Conservation (phyloP, 495 filamentous ascomycete species). For the Aspergillus mulundensis region DNA sequence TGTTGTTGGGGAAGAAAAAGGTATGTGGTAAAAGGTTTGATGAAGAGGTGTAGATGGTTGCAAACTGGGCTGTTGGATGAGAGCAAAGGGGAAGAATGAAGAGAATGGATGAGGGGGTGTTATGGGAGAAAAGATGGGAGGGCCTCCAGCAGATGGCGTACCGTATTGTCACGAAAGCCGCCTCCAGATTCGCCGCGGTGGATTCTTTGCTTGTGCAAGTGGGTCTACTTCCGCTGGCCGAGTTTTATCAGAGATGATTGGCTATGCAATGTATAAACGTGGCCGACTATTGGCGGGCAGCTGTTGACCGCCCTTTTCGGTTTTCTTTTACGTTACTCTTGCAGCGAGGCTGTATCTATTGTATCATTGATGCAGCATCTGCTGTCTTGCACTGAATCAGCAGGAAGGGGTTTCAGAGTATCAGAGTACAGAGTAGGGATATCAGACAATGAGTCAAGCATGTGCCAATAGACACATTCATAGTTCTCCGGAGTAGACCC, state of each 20-base stretch:
- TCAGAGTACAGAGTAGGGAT: no score
- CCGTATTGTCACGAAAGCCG: slow-evolving; percentile 11
- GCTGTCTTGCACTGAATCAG: no score
- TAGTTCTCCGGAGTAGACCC: no score
- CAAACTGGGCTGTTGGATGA: slow-evolving; percentile 29
- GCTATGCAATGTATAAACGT: slow-evolving; percentile 15
- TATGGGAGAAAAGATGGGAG: slow-evolving; percentile 31
- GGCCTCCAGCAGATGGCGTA: slow-evolving; percentile 12
- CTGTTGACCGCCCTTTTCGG: slow-evolving; percentile 40
- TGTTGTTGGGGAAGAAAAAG: slow-evolving; percentile 31
- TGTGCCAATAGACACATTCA: background rate
- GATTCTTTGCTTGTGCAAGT: slow-evolving; percentile 15
- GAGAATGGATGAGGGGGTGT: slow-evolving; percentile 23
- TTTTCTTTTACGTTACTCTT: slow-evolving; percentile 4
- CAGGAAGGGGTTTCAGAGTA: no score
- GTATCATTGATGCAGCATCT: background rate
- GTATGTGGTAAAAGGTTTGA: slow-evolving; percentile 19
- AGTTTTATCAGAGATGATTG: slow-evolving; percentile 21
- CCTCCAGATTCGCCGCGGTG: slow-evolving; percentile 12
- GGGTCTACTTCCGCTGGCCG: slow-evolving; percentile 8
- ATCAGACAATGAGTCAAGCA: background rate
- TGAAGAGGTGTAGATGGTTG: slow-evolving; percentile 29
- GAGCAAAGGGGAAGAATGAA: slow-evolving; percentile 12
- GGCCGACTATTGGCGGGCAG: slow-evolving; percentile 28
- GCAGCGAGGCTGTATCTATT: background rate